Conservation (phyloP, 345 rosid genomes). For the Eucalyptus decipiens region DNA sequence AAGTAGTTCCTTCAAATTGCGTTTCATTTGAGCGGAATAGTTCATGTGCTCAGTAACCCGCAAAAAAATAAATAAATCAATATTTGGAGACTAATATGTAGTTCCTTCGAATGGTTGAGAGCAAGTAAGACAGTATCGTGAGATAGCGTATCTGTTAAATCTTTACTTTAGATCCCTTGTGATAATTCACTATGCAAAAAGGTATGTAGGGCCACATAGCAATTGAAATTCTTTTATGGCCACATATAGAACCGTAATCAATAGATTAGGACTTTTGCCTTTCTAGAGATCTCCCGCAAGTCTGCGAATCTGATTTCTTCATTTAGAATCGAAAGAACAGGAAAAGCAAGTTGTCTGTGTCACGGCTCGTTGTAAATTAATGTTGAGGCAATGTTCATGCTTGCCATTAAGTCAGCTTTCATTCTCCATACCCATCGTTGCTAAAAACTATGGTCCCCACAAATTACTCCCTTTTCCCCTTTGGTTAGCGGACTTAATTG, state of each 20-base stretch:
- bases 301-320: background rate
- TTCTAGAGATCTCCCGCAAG: background rate
- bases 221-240: background rate
- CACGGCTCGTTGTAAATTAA: background rate
- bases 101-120: background rate
- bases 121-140: background rate
- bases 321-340: background rate
- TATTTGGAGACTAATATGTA: background rate
- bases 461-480: background rate
- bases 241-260: background rate
- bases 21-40: accelerated
- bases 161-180: background rate
- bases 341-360: background rate
- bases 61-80: background rate
- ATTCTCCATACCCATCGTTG: background rate
- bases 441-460: background rate
- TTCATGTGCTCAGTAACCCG: no score
- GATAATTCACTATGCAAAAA: background rate
- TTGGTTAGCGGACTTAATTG: background rate
- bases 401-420: background rate
- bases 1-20: no score
- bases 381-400: background rate
- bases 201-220: background rate
- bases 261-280: background rate
- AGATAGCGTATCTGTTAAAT: background rate